Evolutionary conservation across 805 yeast genomes (phyloP), one percentile per base, ranked within the genome.

Genomic region (Kuraishia piskuri): DNA sequence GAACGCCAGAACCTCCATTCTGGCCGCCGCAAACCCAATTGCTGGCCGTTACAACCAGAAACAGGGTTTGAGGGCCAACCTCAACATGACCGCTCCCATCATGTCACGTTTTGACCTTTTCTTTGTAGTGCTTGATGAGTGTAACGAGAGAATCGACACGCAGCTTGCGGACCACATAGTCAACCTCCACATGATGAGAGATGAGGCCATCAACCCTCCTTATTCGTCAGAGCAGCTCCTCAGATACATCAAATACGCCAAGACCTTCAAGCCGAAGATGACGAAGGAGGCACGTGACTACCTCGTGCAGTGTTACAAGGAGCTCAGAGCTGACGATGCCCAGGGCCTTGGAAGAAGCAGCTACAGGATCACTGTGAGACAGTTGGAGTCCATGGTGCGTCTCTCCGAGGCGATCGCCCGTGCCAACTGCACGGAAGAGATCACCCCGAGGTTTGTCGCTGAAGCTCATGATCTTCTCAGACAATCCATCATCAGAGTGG

Each of bases 1-100:
- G 63, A 94, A 94, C 68, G 99, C 99, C 1, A 80, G 99, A 64
- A 90, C 99, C 0, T 90, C 97, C 0, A 94, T 94, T 61, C 72
- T 94, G 50, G 99, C 99, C 0, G 98, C 99, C n/a, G 99, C 99
- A 0, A 94, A 94, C 68, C 99, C 99, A 22, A 82, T 94, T 54
- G 95, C 90, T n/a, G 99, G 99, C 51, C 76, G 99, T 62, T 94
- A 94, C 68, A 92, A 94, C 69, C 79, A 96, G 54, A 90, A 89
- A 64, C 67, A 83, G 50, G 88, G 96, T 1, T 75, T 94, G 55
- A 76, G 96, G 57, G 83, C 95, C 50, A 94, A 94, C 65, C 76
- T 94, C 64, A 84, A 86, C 63, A 90, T 94, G 97, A 88, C 96
- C 17, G 98, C 97, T 0, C 99, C 99, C 1, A 94, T 94, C 66